Conservation (phyloP, 371 early-diverging fungal species). For the Lichtheimia hyalospora region DNA sequence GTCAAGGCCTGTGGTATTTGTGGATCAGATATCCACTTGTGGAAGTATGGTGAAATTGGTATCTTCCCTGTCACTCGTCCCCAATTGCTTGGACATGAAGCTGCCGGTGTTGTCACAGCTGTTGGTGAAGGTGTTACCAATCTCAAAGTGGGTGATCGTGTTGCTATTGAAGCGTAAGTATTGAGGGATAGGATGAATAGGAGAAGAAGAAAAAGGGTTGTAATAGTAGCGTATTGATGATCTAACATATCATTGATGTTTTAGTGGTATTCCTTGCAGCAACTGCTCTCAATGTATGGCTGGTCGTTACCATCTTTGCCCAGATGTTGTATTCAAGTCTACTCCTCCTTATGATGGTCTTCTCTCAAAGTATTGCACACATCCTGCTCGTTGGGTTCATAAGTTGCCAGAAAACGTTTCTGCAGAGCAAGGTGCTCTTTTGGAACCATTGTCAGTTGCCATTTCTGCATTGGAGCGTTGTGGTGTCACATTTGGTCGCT, state of each 20-base stretch:
- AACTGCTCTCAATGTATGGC: conserved; percentile 44
- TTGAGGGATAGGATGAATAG: too few species aligned
- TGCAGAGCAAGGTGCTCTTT: conserved; percentile 45
- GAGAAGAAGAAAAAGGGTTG: too few species aligned
- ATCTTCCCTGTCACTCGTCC: conserved; percentile 40
- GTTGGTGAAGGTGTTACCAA: conserved; percentile 36
- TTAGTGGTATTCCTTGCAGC: conserved; percentile 49
- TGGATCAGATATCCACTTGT: conserved; percentile 44
- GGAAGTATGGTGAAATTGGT: conserved; percentile 48
- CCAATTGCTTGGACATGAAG: conserved; percentile 48
- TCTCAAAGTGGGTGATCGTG: conserved; percentile 30
- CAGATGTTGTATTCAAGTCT: conserved; percentile 9
- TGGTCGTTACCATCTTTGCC: conserved; percentile 47
- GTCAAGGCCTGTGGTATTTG: conserved; percentile 45
- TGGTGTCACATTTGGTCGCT: conserved; percentile 36
- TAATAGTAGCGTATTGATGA: too few species aligned
- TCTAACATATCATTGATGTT: not conserved
- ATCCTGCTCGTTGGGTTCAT: conserved; percentile 48
- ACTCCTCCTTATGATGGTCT: conserved; percentile 39
- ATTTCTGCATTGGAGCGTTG: conserved; percentile 43
- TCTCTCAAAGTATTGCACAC: conserved; percentile 43
- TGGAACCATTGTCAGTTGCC: conserved; percentile 48
- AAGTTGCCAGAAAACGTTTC: conserved; percentile 40
- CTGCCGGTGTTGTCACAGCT: conserved; percentile 43
- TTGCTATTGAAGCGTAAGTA: conserved; percentile 42